Evolutionary conservation across 2,329 filamentous ascomycete genomes (phyloP), one percentile per base, ranked within the genome.

Genomic region (Zymoseptoria crescenta): DNA sequence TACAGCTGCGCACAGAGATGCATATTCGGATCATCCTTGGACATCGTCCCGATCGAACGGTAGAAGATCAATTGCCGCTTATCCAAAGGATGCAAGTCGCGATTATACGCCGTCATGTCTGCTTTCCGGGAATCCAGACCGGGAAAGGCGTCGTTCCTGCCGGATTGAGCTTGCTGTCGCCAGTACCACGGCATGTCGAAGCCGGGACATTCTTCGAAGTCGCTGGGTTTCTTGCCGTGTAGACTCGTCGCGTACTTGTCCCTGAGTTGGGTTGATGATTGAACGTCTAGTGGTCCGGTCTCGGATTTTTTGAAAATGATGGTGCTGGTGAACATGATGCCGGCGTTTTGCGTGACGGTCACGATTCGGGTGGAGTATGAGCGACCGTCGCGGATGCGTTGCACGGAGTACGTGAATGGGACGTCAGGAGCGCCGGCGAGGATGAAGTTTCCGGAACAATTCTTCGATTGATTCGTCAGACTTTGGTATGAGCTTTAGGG

Each of bases 1-100:
- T 82, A 83, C 55, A 82, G 72, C 67, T 83, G 81, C 5, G 79
- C 80, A 64, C 79, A 81, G 1, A 79, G 77, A 63, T 83, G 81
- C n/a, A 83, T 68, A 62, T 83, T 83, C 30, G 80, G 69, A 59
- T 74, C 67, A 4, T 54, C 56, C 19, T 58, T 53, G 8, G 69
- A 67, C 27, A 71, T 62, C 3, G 59, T 59, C 27, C 76, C 77
- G 28, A 58, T 52, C 1, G 76, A 64, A 7, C 72, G 68, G 64
- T 80, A 80, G 58, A 75, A 73, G 35, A 74, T 69, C 53, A 80
- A 65, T 62, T 79, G 66, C 19, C 68, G 57, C 10, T 66, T 62
- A 20, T 75, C 72, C 5, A 75, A 64, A 1, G 73, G 64, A 35
- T 59, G 53, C 8, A 66, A 75, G 0, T 59, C 58, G 2, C 65